phyloP scores from a whole-genome alignment of 345 rosid genomes.

The Bretschneidera sinensis region DNA sequence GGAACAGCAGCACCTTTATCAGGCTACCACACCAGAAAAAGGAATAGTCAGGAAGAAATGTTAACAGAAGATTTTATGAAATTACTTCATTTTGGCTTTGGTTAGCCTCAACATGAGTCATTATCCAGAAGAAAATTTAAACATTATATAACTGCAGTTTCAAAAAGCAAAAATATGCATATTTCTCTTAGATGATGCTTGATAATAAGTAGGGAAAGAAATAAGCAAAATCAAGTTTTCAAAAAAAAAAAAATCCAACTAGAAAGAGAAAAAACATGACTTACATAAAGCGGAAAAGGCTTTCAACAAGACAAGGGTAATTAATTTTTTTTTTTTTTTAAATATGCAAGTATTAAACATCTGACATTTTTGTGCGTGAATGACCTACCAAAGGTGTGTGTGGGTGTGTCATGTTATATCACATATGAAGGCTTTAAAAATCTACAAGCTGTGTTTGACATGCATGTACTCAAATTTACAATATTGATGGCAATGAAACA shows the following conservation, averaged over 20 bases:
- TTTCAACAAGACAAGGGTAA: background rate
- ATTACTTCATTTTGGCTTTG: background rate
- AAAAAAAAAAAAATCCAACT: background rate
- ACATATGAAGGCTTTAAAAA: background rate
- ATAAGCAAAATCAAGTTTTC: background rate
- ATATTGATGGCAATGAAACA: background rate
- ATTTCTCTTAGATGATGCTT: no score
- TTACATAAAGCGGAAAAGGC: no score
- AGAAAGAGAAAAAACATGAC: background rate
- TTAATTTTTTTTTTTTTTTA: no score
- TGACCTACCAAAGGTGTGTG: background rate
- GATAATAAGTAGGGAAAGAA: background rate
- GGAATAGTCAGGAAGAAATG: background rate
- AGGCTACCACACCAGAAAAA: slow-evolving; percentile 29
- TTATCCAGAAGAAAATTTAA: background rate
- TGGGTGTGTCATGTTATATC: no score
- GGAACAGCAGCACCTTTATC: slow-evolving; percentile 77
- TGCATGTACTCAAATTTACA: background rate
- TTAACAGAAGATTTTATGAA: background rate
- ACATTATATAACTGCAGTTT: background rate
- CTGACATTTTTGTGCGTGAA: background rate
- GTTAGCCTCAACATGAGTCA: background rate
- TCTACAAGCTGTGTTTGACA: background rate
- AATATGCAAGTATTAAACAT: background rate
- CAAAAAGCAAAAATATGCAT: no score